Base-by-base conservation (phyloP, 169 alveolate genomes). In the Amoebophrya sp. region DNA sequence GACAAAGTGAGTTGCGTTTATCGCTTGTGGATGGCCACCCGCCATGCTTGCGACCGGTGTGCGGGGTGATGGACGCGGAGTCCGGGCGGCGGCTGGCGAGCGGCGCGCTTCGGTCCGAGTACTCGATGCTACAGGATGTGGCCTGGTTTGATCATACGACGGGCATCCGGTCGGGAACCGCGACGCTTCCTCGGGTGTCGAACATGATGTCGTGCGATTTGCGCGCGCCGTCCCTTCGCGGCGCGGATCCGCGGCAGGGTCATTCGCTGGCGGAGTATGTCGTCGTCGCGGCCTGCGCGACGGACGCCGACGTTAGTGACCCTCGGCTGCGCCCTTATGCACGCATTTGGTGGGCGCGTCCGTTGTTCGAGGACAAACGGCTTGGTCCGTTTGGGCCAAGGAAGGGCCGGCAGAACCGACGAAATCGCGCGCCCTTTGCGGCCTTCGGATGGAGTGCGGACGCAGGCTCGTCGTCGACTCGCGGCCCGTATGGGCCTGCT, bases 261-360 rank as follows among this genome's bases (percentile, higher is more conserved):
- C 83, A 25, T 1, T 7, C 7, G 10, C 83, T 66, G 39, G 18
- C 18, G 2, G 83, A 66, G 83, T 66, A 66, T 25, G 83, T 66
- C 83, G 83, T 66, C 10, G 83, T 66, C 32, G 83, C 18, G 35
- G 83, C 83, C 32, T 66, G 83, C 35, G 83, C 35, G 1, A n/a
- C 29, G 83, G 83, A 66, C 83, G 18, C 2, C 29, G 83, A 66
- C 32, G 83, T n/a, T 2, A n/a, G 39, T 3, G 1, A 25, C 83
- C 83, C 83, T 2, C 83, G 83, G 29, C 83, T 66, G 32, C 83
- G 32, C 10, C 83, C 83, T 2, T 25, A 66, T 25, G 83, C 83
- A 25, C 83, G 83, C 35, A 66, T 66, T 25, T 66, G 83, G 83
- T 66, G 83, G 83, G 83, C 83, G 35, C 83, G 18, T 7, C 83